Conservation (phyloP, 179 eudicot species). For the Dionaea muscipula region DNA sequence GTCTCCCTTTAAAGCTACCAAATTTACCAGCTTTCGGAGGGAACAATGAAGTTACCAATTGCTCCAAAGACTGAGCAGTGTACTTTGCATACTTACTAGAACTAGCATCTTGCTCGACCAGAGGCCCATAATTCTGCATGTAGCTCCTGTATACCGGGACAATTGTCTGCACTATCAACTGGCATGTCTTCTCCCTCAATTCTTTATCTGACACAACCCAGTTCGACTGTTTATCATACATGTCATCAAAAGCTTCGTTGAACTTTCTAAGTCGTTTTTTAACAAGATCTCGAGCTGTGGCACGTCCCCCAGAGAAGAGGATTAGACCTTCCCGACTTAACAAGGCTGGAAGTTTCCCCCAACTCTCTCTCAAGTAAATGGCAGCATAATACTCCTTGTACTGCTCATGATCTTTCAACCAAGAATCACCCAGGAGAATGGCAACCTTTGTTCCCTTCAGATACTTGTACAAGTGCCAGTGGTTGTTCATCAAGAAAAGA, state of each 20-base stretch:
- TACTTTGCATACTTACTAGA: constrained; percentile 78
- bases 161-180: constrained; percentile 63
- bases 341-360: constrained; percentile 79
- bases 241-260: constrained; percentile 74
- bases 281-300: constrained; percentile 94
- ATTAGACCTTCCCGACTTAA: constrained; percentile 91
- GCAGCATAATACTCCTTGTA: constrained; percentile 54
- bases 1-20: constrained; percentile 65
- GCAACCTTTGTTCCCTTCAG: constrained; percentile 83
- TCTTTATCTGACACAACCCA: constrained; percentile 77
- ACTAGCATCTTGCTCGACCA: constrained; percentile 91
- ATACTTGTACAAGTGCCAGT: constrained; percentile 82
- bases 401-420: constrained; percentile 81
- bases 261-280: constrained; percentile 73
- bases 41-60: constrained; percentile 57
- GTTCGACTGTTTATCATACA: constrained; percentile 58
- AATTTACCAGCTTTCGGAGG: constrained; percentile 47
- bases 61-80: constrained; percentile 75
- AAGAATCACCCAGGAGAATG: constrained; percentile 53
- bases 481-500: constrained; percentile 90
- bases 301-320: constrained; percentile 90
- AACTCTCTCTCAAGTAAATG: constrained; percentile 62
- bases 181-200: constrained; percentile 68
- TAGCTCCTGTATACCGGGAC: constrained; percentile 94
- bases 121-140: constrained; percentile 97